Base-by-base conservation (phyloP, 192 early-diverging fungal species). In the Coemansia sp. region DNA sequence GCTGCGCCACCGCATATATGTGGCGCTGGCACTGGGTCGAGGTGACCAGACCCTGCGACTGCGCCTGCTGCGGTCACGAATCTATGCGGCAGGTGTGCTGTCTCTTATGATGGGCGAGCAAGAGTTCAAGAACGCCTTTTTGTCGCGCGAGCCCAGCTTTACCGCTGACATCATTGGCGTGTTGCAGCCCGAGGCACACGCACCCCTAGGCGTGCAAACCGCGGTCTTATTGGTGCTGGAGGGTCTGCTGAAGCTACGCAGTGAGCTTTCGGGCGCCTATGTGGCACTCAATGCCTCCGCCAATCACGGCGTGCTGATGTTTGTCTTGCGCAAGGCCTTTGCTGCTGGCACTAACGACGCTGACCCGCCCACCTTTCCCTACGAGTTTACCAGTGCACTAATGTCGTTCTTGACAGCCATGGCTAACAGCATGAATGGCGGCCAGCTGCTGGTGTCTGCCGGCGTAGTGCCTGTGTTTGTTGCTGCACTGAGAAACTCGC, bases 241-340 rank as follows among this genome's bases (percentile, higher is more conserved):
- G 66, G 90, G 86, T 40, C 80, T 99, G 46, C 86, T 91, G 20
- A 89, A 91, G 63, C 87, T 93, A 68, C 88, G 93, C 40, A 79
- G 71, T 36, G 88, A 89, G 60, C 77, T 93, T 1, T 81, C 82
- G 23, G 94, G 94, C 46, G 91, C 95, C 1, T 82, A 95, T 40
- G 86, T 90, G 13, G 92, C 94, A 1, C 74, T 97, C 55, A 96
- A 95, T 60, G 93, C 93, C 2, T 92, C 93, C 2, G 94, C 94
- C 3, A 96, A 94, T 65, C 94, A 98, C 63, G 97, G 97, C 23
- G 86, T 90, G 28, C 79, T 98, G 13, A 89, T 98, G 79, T 90
- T 87, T 60, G 83, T 91, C 5, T 66, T 98, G 36, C 87, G 93
- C 60, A 88, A 88, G 62, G 84, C 93, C 24, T 86, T 93, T 31